A percentile compares a stretch with the other conserved stretches of the same genome.
Conservation (phyloP, 352 stramenopile genomes). For the Phytophthora fragariae region DNA sequence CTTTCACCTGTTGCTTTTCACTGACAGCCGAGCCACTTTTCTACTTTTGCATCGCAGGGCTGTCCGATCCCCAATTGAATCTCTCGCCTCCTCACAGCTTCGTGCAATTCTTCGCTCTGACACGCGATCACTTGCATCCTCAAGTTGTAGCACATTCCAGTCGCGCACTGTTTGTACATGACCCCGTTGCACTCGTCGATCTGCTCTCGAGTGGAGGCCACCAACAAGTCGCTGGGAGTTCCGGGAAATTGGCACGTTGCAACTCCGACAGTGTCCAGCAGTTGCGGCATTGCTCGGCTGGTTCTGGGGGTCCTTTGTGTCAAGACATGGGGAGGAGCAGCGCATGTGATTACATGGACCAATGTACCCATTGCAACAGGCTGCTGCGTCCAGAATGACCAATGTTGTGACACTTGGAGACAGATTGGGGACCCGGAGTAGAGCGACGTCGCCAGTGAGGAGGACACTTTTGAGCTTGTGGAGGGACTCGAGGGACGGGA, state of each 20-base stretch:
- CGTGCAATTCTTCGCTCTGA: constrained; percentile 6
- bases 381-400: background rate
- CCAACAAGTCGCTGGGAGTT: background rate
- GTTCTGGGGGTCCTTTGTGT: background rate
- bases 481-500: constrained; percentile 25
- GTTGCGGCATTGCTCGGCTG: constrained; percentile 1
- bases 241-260: background rate
- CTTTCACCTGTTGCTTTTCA: background rate
- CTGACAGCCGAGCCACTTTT: constrained; percentile 42
- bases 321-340: constrained; percentile 9
- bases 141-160: constrained; percentile 26
- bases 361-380: constrained; percentile 38
- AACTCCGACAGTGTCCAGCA: constrained; percentile 9
- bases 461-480: constrained; percentile 10
- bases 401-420: background rate
- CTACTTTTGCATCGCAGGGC: constrained; percentile 23
- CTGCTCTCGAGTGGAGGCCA: background rate
- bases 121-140: constrained; percentile 38
- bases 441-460: background rate
- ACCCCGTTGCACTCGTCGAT: constrained; percentile 29
- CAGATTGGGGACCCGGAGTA: constrained; percentile 15
- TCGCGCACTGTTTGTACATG: constrained; percentile 32
- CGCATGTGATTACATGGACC: constrained; percentile 10
- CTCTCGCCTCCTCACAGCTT: constrained; percentile 26
- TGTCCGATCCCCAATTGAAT: constrained; percentile 31